A percentile compares a stretch with the other conserved stretches of the same genome.
Conservation (phyloP, 2,329 filamentous ascomycete genomes). For the Clarireedia paspali region DNA sequence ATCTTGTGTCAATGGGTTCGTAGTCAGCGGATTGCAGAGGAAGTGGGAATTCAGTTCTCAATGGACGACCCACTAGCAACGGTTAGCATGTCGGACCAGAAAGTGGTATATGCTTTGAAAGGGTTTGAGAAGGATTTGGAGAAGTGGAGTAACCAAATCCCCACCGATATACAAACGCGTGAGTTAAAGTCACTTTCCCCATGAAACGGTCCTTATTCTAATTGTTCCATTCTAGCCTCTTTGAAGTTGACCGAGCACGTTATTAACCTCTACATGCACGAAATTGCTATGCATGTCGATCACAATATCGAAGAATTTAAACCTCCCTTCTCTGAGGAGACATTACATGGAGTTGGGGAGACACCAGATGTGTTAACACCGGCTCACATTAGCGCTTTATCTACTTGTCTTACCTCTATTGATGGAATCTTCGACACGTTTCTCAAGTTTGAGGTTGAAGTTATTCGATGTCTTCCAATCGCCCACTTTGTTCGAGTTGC, state of each 20-base stretch:
- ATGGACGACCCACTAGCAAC: conserved; percentile 37
- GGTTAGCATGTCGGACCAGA: conserved; percentile 45
- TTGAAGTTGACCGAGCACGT: conserved; percentile 45
- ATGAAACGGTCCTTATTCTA: background rate
- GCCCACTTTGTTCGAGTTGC: conserved; percentile 45
- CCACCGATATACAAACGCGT: conserved; percentile 30
- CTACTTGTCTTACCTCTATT: conserved; percentile 43
- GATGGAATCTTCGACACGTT: conserved; percentile 47
- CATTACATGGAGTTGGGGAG: conserved; percentile 14
- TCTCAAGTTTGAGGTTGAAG: conserved; percentile 37
- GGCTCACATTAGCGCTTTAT: conserved; percentile 44
- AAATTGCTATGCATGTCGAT: conserved; percentile 50
- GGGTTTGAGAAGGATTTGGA: conserved; percentile 46
- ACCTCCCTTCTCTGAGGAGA: conserved; percentile 28
- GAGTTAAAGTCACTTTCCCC: conserved; percentile 11
- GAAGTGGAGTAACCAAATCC: conserved; percentile 36
- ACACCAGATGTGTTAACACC: conserved; percentile 20
- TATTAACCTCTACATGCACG: conserved; percentile 50
- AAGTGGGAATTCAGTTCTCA: conserved; percentile 46
- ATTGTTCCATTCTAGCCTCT: conserved; percentile 30
- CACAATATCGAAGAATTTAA: conserved; percentile 46
- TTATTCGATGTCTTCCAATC: conserved; percentile 41
- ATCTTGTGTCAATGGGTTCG: conserved; percentile 35
- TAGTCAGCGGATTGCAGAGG: conserved; percentile 44
- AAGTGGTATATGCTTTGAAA: conserved; percentile 46